A percentile compares a stretch with the other conserved stretches of the same genome.
Conservation (phyloP, 352 stramenopile genomes). For the Phytophthora rubi region DNA sequence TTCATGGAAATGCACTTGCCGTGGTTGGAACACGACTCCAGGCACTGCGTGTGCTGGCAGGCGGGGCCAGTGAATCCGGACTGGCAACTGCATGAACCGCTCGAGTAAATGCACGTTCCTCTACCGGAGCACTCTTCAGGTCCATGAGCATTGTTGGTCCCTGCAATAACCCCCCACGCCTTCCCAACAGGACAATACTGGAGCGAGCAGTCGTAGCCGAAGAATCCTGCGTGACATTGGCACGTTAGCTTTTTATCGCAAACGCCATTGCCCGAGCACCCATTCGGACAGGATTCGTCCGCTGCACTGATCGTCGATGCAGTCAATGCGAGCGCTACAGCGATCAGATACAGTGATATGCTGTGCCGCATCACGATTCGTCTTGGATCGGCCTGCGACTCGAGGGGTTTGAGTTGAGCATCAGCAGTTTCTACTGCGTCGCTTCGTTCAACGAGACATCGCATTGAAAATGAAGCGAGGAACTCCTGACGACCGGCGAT, state of each 20-base stretch:
- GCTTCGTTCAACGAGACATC: conserved; percentile 17
- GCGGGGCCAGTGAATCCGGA: conserved; percentile 75
- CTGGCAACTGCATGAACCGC: conserved; percentile 84
- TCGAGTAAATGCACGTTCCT: conserved; percentile 72
- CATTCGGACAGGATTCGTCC: conserved; percentile 55
- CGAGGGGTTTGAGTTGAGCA: too few species aligned
- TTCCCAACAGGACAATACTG: conserved; percentile 53
- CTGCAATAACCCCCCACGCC: conserved; percentile 60
- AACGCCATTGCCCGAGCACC: conserved; percentile 60
- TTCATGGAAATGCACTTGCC: conserved; percentile 81
- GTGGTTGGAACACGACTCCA: conserved; percentile 50
- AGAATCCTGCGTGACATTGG: conserved; percentile 58
- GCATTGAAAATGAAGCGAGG: conserved; percentile 18
- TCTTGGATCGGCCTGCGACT: not conserved
- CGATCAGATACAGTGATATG: not conserved
- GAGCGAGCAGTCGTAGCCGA: conserved; percentile 72
- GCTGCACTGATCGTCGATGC: not conserved
- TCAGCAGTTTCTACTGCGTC: conserved; percentile 36
- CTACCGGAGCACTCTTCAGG: conserved; percentile 60
- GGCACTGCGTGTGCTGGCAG: conserved; percentile 67
- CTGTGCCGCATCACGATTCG: conserved; percentile 15
- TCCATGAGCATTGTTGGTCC: conserved; percentile 52
- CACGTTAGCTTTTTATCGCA: conserved; percentile 71
- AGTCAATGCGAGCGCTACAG: conserved; percentile 2
- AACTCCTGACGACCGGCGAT: conserved; percentile 18